A percentile compares a stretch with the other conserved stretches of the same genome.
These are phyloP conservation scores for Orbilia blumenaviensis DNA, from an alignment of 2,329 filamentous ascomycete species.

Conservation along the genomic window DNA sequence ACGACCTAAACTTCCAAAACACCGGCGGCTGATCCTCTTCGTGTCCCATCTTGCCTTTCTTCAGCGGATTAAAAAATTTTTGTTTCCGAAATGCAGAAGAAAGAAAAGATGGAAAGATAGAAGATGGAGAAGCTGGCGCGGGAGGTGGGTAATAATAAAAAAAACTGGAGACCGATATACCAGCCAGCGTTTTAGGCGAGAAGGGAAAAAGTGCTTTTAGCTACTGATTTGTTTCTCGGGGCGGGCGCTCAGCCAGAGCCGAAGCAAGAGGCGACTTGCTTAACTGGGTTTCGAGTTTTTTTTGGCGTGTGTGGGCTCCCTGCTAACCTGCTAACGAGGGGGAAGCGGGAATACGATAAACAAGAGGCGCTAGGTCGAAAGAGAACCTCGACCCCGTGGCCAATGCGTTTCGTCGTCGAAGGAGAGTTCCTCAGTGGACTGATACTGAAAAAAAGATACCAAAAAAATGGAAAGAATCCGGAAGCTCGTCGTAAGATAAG, in stretches of 20 bases:
- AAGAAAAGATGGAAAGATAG: not conserved
- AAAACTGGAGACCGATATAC: conserved; percentile 3
- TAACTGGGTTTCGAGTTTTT: not conserved
- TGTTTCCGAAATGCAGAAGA: too few species aligned
- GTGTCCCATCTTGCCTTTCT: conserved; percentile 25
- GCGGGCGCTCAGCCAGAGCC: conserved; percentile 11
- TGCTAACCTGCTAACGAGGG: not conserved
- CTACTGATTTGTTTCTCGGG: not conserved
- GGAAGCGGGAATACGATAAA: conserved; percentile 10
- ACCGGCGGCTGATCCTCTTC: conserved; percentile 30
- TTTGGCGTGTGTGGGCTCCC: conserved; percentile 6
- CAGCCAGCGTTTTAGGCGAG: not conserved
- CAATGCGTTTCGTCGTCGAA: not conserved
- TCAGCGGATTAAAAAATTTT: not conserved
- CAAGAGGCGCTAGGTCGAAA: not conserved
- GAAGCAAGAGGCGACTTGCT: not conserved
- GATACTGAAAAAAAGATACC: not conserved
- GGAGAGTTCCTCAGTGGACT: not conserved
- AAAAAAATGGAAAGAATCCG: too few species aligned
- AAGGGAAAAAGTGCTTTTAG: not conserved
- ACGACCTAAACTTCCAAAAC: conserved; percentile 53
- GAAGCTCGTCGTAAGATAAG: too few species aligned
- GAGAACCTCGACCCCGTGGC: conserved; percentile 6
- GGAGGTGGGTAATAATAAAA: conserved; percentile 4
- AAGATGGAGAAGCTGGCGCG: not conserved